phyloP scores from a whole-genome alignment of 768 basidiomycete genomes.

The Kondoa subrosea region DNA sequence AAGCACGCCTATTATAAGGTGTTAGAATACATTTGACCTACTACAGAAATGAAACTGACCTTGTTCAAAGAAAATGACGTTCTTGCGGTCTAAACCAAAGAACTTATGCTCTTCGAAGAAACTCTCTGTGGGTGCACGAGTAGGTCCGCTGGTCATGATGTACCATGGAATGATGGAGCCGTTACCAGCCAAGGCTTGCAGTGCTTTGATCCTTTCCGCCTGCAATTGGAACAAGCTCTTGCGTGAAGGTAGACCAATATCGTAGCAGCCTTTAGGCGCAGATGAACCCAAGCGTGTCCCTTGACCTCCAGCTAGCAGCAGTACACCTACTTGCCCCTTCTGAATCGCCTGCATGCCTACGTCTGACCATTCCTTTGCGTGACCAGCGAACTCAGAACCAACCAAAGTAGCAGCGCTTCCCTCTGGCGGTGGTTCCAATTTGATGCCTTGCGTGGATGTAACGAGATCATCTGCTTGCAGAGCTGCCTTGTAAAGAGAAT shows the following conservation, averaged over 20 bases:
- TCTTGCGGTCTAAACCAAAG: conserved; percentile 63
- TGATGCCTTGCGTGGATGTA: conserved; percentile 33
- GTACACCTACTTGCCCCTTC: conserved; percentile 70
- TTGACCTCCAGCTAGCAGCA: conserved; percentile 96
- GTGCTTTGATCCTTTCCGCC: conserved; percentile 78
- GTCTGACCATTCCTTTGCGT: conserved; percentile 49
- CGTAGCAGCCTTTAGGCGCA: conserved; percentile 94
- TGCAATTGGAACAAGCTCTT: conserved; percentile 92
- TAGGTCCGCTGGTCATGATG: conserved; percentile 97
- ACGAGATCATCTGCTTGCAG: conserved; percentile 45
- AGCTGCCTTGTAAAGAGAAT: conserved; percentile 66
- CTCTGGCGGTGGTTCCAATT: conserved; percentile 66
- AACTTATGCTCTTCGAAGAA: conserved; percentile 61
- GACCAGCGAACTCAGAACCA: conserved; percentile 40
- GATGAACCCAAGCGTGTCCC: conserved; percentile 82
- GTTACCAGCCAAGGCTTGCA: conserved; percentile 46
- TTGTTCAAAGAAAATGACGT: conserved; percentile 91
- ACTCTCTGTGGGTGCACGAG: conserved; percentile 62
- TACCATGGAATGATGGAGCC: conserved; percentile 75
- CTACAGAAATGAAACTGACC: conserved; percentile 39
- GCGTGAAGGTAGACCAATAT: conserved; percentile 82
- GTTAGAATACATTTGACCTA: neutral
- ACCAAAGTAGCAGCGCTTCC: conserved; percentile 52
- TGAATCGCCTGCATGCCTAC: conserved; percentile 67
- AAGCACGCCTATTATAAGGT: conserved; percentile 53